Conservation (phyloP, 805 yeast genomes). For the Wickerhamomyces alni region DNA sequence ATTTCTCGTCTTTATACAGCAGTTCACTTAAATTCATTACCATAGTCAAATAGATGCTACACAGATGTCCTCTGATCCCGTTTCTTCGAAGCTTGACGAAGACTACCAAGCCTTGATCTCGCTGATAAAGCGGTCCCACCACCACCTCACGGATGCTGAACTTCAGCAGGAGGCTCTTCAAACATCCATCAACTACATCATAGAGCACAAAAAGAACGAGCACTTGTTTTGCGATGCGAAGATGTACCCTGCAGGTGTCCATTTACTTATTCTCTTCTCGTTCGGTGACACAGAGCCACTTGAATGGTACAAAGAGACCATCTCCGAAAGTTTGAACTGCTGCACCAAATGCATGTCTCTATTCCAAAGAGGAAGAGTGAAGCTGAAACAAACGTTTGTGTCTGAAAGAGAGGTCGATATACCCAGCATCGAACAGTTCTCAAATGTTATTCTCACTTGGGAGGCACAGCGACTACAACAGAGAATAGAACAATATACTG, state of each 20-base stretch:
- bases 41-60: background rate
- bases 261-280: slow-evolving; percentile 55
- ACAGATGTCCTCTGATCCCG: background rate
- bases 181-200: slow-evolving; percentile 31
- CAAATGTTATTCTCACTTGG: slow-evolving; percentile 19
- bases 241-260: slow-evolving; percentile 43
- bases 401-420: slow-evolving; percentile 37
- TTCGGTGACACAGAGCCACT: slow-evolving; percentile 45
- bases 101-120: slow-evolving; percentile 9
- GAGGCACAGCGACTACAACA: slow-evolving; percentile 18
- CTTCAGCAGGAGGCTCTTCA: slow-evolving; percentile 33
- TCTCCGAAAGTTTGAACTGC: slow-evolving; percentile 33
- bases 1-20: background rate
- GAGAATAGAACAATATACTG: slow-evolving; percentile 2
- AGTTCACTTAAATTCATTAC: background rate
- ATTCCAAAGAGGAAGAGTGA: slow-evolving; percentile 49
- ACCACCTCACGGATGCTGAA: slow-evolving; percentile 24
- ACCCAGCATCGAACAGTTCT: slow-evolving; percentile 17
- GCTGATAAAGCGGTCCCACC: slow-evolving; percentile 27
- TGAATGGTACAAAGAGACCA: slow-evolving; percentile 34
- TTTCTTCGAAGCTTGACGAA: background rate
- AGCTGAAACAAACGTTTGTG: slow-evolving; percentile 46
- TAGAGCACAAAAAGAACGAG: slow-evolving; percentile 22
- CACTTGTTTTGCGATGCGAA: slow-evolving; percentile 55
- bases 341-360: slow-evolving; percentile 51